Base-by-base conservation (phyloP, 2,329 filamentous ascomycete species). In the Trichophyton equinum region DNA sequence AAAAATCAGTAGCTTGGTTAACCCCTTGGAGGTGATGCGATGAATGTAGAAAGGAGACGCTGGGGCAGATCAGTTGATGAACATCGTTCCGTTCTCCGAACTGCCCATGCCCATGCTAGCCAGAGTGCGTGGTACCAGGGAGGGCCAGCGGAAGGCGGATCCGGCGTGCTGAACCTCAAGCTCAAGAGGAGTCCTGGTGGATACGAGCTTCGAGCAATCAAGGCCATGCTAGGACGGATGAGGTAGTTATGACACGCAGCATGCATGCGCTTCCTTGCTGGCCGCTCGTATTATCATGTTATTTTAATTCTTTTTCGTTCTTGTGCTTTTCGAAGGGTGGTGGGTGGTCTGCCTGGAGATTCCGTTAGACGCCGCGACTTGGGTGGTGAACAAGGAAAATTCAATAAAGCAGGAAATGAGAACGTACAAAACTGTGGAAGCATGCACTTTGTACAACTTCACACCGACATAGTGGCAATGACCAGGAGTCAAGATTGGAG, bases 131-230 rank as follows among this genome's bases (percentile, higher is more conserved):
- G 55, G 55, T 57, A 40, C 55, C 20, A 57, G 30, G 38, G 36
- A 57, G 55, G 55, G 36, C 55, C 55, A 44, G 40, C 55, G 55
- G 55, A 57, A 57, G 55, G 55, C 40, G 55, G 55, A 57, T 57
- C 55, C 55, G 55, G 55, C 30, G 13, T 57, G 55, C 18, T 42
- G 33, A 57, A 57, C 55, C 33, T 44, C 33, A 25, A 44, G 55
- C 40, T 42, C 38, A 25, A 42, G 27, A 40, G 55, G 40, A 25
- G 13, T 11, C 55, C 18, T 33, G 40, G 55, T 57, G 40, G 40
- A 57, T 57, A 57, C 36, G 36, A 57, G 33, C 49, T 55, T 55
- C 49, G 25, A 36, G 55, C 55, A 57, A 57, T 57, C 55, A 40
- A 57, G 33, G 30, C n/a, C 55, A 57, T 57, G 30, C 33, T 44